A percentile compares a stretch with the other conserved stretches of the same genome.
Evolutionary conservation across 2,329 filamentous ascomycete species (phyloP).

Genomic region (Cytospora piceae): DNA sequence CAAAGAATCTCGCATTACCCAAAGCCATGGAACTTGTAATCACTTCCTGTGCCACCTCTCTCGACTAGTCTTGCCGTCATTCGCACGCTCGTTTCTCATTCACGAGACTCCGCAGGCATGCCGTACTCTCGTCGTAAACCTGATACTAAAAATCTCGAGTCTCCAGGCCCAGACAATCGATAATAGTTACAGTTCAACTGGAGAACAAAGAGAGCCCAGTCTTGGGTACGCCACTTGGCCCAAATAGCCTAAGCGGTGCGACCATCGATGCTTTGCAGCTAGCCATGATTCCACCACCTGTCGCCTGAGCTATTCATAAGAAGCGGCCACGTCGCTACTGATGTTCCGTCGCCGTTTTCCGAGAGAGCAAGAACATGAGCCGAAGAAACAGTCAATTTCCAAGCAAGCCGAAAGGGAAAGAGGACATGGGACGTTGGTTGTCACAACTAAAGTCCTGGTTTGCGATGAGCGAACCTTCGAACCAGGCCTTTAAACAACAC

Average conservation of each 20-base stretch:
- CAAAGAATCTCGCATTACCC: not conserved
- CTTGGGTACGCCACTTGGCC: not conserved
- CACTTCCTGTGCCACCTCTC: not conserved
- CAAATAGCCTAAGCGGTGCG: not conserved
- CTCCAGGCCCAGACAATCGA: not conserved
- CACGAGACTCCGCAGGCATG: not conserved
- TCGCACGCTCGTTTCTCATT: not conserved
- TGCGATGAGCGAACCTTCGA: constrained; percentile 53
- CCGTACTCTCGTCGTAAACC: not conserved
- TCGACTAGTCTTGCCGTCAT: not conserved
- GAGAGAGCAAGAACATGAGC: constrained; percentile 2
- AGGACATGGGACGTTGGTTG: constrained; percentile 44
- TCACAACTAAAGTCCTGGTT: constrained; percentile 54
- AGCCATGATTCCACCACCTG: not conserved
- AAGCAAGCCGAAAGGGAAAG: constrained; percentile 36
- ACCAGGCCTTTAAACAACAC: constrained; percentile 52
- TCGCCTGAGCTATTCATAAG: not conserved
- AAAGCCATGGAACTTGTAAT: not conserved
- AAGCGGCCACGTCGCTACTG: not conserved
- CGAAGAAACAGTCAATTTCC: not conserved
- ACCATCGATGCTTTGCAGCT: not conserved
- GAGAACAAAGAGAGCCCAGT: not conserved
- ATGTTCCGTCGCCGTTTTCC: not conserved
- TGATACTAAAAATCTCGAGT: not conserved
- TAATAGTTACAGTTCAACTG: not conserved